A percentile compares a stretch with the other conserved stretches of the same genome.
Evolutionary conservation across 163 green algal genomes (phyloP).

Genomic region (Scenedesmus sp.): DNA sequence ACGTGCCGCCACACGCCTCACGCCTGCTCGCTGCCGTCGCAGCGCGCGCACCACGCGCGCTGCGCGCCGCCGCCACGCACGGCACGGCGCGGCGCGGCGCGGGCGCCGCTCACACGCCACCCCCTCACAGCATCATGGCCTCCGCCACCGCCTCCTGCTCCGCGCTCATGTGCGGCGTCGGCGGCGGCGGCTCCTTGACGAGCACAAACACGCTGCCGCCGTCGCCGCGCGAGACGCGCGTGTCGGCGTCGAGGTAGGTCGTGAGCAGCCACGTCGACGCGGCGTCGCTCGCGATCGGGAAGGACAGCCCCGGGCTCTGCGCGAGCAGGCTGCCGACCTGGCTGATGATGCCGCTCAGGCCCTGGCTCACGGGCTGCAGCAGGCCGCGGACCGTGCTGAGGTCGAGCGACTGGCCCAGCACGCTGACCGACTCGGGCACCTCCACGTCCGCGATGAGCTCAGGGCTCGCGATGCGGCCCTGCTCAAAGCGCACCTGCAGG

Average conservation of each 20-base stretch:
- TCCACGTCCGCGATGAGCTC: slow-evolving; percentile 67
- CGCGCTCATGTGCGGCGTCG: background rate
- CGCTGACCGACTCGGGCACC: slow-evolving; percentile 56
- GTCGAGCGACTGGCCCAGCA: slow-evolving; percentile 73
- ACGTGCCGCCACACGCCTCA: no score
- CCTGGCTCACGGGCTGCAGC: slow-evolving; percentile 42
- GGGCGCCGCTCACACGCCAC: no score
- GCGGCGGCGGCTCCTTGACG: slow-evolving; percentile 19
- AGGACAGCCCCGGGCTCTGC: slow-evolving; percentile 38
- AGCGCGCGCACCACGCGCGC: no score
- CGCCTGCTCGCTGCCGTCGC: no score
- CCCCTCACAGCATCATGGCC: slow-evolving; percentile 42
- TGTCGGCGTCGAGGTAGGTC: slow-evolving; percentile 56
- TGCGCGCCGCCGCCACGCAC: no score
- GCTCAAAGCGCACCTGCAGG: slow-evolving; percentile 62
- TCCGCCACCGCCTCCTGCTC: slow-evolving; percentile 30
- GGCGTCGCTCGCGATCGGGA: slow-evolving; percentile 24
- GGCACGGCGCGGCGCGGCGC: no score
- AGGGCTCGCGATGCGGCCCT: slow-evolving; percentile 63
- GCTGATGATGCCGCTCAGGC: slow-evolving; percentile 34
- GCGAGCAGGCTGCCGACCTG: slow-evolving; percentile 37
- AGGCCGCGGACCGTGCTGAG: slow-evolving; percentile 48
- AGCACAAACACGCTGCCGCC: slow-evolving; percentile 45
- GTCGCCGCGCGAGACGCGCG: slow-evolving; percentile 49
- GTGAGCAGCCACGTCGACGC: slow-evolving; percentile 53